Percentiles rank a stretch among this genome's conserved stretches.
phyloP scores from a whole-genome alignment of 306 rosid genomes.

The Trichosanthes cucumerina region DNA sequence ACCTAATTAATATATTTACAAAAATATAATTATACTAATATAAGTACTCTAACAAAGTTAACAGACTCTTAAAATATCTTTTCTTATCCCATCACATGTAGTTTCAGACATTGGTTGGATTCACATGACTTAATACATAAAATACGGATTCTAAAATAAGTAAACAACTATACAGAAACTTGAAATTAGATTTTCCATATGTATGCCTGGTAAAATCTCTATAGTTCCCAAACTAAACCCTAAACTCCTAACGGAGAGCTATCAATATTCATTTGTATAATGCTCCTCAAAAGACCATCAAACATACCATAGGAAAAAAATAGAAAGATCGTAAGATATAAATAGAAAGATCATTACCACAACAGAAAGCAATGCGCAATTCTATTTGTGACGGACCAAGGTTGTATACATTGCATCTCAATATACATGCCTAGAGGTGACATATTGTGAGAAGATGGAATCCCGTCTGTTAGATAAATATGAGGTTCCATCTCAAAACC shows the following conservation, averaged over 20 bases:
- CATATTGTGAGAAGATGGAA: neutral
- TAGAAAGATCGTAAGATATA: neutral
- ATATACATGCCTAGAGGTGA: neutral
- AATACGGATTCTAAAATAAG: neutral
- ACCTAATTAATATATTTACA: no score
- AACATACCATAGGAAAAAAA: neutral
- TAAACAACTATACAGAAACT: neutral
- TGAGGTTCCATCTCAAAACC: no score
- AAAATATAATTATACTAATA: no score
- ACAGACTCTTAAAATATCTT: neutral
- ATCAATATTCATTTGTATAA: neutral
- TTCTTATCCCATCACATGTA: neutral
- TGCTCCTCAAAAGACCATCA: neutral
- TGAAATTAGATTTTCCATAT: neutral
- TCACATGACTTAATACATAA: neutral
- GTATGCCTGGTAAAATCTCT: neutral
- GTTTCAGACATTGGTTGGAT: neutral
- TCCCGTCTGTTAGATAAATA: no score
- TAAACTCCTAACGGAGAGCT: neutral
- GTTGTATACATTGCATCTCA: neutral
- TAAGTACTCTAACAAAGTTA: no score
- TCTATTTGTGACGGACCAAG: no score
- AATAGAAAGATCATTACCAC: neutral
- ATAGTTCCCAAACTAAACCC: neutral
- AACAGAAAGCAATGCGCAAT: neutral